A percentile compares a stretch with the other conserved stretches of the same genome.
These are phyloP conservation scores for Lactifluus piperatus DNA, from an alignment of 768 basidiomycete species.

Conservation along the genomic window DNA sequence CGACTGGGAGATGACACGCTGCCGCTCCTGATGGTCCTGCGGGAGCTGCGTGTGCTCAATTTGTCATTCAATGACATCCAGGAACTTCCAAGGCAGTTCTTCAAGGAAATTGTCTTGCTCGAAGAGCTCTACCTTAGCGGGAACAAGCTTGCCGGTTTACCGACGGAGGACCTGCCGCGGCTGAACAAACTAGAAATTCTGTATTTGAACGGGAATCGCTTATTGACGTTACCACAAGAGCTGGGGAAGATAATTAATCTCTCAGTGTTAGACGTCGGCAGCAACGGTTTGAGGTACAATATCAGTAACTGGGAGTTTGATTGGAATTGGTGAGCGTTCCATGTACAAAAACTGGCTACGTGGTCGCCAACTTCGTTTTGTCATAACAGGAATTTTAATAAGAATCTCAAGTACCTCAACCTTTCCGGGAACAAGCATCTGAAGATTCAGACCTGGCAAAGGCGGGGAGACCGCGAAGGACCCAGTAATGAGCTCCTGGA, in stretches of 20 bases:
- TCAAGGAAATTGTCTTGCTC: conserved; percentile 58
- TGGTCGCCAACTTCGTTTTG: background rate
- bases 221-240: conserved; percentile 89
- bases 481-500: conserved; percentile 18
- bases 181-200: conserved; percentile 62
- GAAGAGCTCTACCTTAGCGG: conserved; percentile 91
- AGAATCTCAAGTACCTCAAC: conserved; percentile 87
- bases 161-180: conserved; percentile 77
- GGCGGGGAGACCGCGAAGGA: conserved; percentile 28
- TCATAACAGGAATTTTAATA: conserved; percentile 83
- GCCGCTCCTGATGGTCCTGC: conserved; percentile 63
- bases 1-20: conserved; percentile 71
- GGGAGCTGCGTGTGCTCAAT: conserved; percentile 75
- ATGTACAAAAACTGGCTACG: background rate
- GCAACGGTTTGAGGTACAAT: conserved; percentile 91
- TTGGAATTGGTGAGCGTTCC: conserved; percentile 86
- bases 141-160: conserved; percentile 86
- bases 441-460: conserved; percentile 78
- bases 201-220: conserved; percentile 88
- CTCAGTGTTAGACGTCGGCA: conserved; percentile 83
- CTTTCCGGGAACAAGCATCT: conserved; percentile 94
- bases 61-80: conserved; percentile 92
- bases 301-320: conserved; percentile 98
- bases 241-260: conserved; percentile 74
- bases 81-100: conserved; percentile 73